A percentile compares a stretch with the other conserved stretches of the same genome.
These are phyloP conservation scores for Linum trigynum DNA, from an alignment of 345 rosid genomes.

Conservation along the genomic window DNA sequence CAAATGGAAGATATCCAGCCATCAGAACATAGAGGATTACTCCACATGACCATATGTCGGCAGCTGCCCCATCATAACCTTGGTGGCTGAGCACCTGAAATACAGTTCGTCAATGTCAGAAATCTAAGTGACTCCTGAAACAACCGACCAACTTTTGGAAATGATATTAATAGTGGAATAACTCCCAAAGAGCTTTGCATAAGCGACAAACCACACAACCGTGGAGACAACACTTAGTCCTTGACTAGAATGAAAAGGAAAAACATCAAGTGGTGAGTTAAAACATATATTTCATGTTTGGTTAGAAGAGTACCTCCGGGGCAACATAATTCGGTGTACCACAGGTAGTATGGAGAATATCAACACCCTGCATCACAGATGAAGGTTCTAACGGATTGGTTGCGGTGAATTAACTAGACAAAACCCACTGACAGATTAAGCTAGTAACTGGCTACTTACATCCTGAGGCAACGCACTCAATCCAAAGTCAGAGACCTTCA, in stretches of 20 bases:
- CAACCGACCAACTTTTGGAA: not conserved
- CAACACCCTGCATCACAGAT: constrained; percentile 34
- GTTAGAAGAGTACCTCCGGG: constrained; percentile 35
- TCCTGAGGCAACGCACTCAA: constrained; percentile 60
- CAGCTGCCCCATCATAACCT: constrained; percentile 87
- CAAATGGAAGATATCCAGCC: constrained; percentile 88
- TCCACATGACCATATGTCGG: constrained; percentile 96
- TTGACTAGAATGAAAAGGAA: too few species aligned
- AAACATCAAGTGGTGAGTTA: not conserved
- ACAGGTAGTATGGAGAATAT: constrained; percentile 79
- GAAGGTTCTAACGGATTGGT: constrained; percentile 12
- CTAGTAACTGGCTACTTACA: constrained; percentile 26
- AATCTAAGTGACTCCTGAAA: not conserved
- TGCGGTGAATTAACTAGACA: not conserved
- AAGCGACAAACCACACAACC: too few species aligned
- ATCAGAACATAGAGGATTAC: constrained; percentile 74
- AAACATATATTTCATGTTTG: not conserved
- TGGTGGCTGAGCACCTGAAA: constrained; percentile 47
- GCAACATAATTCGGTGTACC: constrained; percentile 93
- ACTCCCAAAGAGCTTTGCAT: too few species aligned
- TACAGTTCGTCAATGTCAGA: constrained; percentile 11
- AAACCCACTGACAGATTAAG: not conserved
- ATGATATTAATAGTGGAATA: too few species aligned
- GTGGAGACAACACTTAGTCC: too few species aligned
- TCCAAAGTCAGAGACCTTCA: constrained; percentile 81